Percentiles rank a stretch among this genome's conserved stretches.
These are phyloP conservation scores for Stachybotrys chartarum DNA, from an alignment of 2,329 filamentous ascomycete genomes.

Conservation along the genomic window DNA sequence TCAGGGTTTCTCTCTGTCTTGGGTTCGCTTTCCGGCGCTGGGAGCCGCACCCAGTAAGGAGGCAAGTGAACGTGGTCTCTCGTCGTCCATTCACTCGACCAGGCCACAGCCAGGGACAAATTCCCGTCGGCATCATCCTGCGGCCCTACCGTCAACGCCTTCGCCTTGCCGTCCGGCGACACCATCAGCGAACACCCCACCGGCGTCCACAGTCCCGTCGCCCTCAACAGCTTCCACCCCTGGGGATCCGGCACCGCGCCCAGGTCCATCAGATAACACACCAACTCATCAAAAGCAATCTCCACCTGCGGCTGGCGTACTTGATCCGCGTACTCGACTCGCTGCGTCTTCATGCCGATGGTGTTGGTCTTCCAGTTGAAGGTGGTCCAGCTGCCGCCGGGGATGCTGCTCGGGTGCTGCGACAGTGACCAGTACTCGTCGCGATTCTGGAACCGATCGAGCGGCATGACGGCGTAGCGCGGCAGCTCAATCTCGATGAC, in stretches of 20 bases:
- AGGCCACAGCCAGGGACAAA: slow-evolving; percentile 49
- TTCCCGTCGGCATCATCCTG: slow-evolving; percentile 55
- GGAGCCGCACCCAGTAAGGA: slow-evolving; percentile 51
- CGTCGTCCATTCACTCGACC: slow-evolving; percentile 47
- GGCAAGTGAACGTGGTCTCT: slow-evolving; percentile 45
- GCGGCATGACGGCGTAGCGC: slow-evolving; percentile 55
- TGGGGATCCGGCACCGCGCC: slow-evolving; percentile 54
- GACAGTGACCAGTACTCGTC: slow-evolving; percentile 52
- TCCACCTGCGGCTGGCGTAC: slow-evolving; percentile 46
- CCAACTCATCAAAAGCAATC: slow-evolving; percentile 49
- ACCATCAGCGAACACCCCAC: slow-evolving; percentile 49
- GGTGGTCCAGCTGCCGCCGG: slow-evolving; percentile 56
- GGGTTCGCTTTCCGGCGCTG: slow-evolving; percentile 15
- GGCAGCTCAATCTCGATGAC: slow-evolving; percentile 61
- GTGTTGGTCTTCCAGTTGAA: slow-evolving; percentile 60
- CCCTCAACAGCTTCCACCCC: slow-evolving; percentile 50
- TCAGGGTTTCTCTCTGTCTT: background rate
- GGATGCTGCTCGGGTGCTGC: slow-evolving; percentile 42
- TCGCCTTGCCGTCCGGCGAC: slow-evolving; percentile 40
- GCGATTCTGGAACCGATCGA: slow-evolving; percentile 45
- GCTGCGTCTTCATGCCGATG: slow-evolving; percentile 54
- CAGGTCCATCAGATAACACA: slow-evolving; percentile 56
- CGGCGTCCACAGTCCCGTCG: slow-evolving; percentile 54
- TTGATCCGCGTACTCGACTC: slow-evolving; percentile 55
- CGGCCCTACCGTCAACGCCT: slow-evolving; percentile 45